phyloP scores from a whole-genome alignment of 2,329 filamentous ascomycete species.

The Talaromyces sp. region DNA sequence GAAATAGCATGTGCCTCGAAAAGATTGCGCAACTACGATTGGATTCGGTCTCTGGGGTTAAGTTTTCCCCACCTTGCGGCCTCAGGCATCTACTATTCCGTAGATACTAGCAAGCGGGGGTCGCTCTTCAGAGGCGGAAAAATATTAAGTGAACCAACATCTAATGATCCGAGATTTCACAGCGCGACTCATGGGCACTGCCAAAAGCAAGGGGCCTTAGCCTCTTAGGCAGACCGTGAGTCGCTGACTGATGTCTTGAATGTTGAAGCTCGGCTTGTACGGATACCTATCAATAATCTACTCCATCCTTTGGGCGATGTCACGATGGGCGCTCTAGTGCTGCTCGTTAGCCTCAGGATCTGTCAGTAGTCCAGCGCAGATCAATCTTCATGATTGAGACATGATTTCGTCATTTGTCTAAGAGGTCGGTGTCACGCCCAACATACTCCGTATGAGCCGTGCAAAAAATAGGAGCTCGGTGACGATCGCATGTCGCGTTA shows the following conservation, averaged over 20 bases:
- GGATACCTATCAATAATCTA: not conserved
- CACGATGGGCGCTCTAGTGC: not conserved
- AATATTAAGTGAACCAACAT: not conserved
- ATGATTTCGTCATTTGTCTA: constrained; percentile 1
- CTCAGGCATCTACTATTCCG: constrained; percentile 5
- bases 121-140: not conserved
- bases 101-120: not conserved
- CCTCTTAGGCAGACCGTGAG: not conserved
- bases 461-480: not conserved
- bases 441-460: too few species aligned
- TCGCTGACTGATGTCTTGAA: not conserved
- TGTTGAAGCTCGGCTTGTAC: not conserved
- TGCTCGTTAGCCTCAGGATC: not conserved
- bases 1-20: not conserved
- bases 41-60: not conserved
- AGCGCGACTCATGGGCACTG: not conserved
- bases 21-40: not conserved
- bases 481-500: not conserved
- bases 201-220: not conserved
- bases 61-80: constrained; percentile 8
- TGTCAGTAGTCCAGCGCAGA: not conserved
- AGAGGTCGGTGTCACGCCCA: not conserved
- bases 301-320: not conserved
- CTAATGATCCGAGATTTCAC: not conserved
- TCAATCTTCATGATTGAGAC: not conserved